phyloP scores from a whole-genome alignment of 306 rosid species.

The Lagenaria siceraria region DNA sequence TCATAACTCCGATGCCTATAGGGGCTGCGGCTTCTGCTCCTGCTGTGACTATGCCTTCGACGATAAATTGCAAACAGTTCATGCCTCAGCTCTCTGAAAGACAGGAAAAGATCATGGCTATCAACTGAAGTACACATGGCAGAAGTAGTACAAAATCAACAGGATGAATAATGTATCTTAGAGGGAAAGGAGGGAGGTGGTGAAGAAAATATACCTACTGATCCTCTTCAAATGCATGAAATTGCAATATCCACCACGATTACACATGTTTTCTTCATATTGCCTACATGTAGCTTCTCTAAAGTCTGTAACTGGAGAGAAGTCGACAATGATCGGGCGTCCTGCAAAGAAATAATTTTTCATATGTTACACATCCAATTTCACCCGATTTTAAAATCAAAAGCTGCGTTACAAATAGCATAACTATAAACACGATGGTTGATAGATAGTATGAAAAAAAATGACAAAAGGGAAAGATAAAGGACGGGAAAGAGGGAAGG shows the following conservation, averaged over 20 bases:
- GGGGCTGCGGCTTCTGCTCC: conserved; percentile 33
- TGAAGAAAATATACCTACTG: conserved; percentile 26
- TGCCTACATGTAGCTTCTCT: conserved; percentile 73
- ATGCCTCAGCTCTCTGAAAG: conserved; percentile 50
- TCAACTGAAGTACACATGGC: neutral
- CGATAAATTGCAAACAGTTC: conserved; percentile 38
- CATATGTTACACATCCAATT: neutral
- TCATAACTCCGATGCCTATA: conserved; percentile 61
- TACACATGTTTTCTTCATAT: conserved; percentile 62
- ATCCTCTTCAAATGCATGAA: conserved; percentile 71
- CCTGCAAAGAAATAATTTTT: conserved; percentile 17
- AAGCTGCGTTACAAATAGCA: neutral
- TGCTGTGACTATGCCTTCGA: neutral
- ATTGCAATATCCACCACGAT: conserved; percentile 16
- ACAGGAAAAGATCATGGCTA: neutral
- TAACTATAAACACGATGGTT: neutral
- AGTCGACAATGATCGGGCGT: conserved; percentile 67
- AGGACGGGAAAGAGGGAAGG: neutral
- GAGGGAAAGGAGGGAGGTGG: neutral
- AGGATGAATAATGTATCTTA: neutral
- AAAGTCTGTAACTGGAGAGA: conserved; percentile 60
- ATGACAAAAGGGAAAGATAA: too few relatives aligned
- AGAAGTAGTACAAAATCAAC: neutral
- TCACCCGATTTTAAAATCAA: neutral
- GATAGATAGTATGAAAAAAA: too few relatives aligned